These are phyloP conservation scores for Coffea humblotiana DNA, from an alignment of 305 asterid genomes.

Conservation along the genomic window DNA sequence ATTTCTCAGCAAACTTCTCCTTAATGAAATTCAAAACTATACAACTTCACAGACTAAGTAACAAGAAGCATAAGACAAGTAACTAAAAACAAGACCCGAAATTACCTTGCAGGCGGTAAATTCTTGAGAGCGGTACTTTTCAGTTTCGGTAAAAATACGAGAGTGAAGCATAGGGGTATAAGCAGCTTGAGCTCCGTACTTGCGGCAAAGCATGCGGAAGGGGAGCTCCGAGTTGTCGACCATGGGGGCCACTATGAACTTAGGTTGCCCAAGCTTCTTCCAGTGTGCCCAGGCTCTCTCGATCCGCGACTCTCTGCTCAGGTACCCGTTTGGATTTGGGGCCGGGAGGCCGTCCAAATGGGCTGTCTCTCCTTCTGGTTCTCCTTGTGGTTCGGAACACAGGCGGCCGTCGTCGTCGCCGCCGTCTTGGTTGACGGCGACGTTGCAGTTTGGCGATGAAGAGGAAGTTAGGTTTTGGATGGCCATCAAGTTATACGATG, in stretches of 20 bases:
- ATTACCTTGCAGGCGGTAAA: conserved; percentile 80
- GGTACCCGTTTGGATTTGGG: conserved; percentile 48
- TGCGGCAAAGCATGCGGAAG: conserved; percentile 86
- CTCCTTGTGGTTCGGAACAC: conserved; percentile 36
- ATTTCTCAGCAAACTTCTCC: conserved; percentile 17
- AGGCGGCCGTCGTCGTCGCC: conserved; percentile 39
- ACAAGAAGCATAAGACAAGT: neutral
- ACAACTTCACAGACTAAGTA: neutral
- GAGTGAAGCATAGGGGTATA: conserved; percentile 97
- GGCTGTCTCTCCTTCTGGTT: conserved; percentile 22
- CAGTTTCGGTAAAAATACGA: conserved; percentile 67
- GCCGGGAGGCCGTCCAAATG: conserved; percentile 13
- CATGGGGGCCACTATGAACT: conserved; percentile 80
- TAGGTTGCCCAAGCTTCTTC: conserved; percentile 70
- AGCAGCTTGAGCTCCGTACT: conserved; percentile 92
- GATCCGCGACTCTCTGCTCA: conserved; percentile 58
- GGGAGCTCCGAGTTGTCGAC: conserved; percentile 98
- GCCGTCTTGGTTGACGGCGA: conserved; percentile 11
- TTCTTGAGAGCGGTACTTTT: conserved; percentile 76
- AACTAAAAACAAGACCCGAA: neutral
- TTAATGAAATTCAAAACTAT: neutral
- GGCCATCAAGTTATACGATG: conserved; percentile 42
- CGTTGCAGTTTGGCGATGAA: conserved; percentile 25
- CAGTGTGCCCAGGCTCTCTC: conserved; percentile 92
- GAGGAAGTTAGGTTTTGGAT: conserved; percentile 36